Conservation (phyloP, 2,329 filamentous ascomycete species). For the Ophiostoma sp. region DNA sequence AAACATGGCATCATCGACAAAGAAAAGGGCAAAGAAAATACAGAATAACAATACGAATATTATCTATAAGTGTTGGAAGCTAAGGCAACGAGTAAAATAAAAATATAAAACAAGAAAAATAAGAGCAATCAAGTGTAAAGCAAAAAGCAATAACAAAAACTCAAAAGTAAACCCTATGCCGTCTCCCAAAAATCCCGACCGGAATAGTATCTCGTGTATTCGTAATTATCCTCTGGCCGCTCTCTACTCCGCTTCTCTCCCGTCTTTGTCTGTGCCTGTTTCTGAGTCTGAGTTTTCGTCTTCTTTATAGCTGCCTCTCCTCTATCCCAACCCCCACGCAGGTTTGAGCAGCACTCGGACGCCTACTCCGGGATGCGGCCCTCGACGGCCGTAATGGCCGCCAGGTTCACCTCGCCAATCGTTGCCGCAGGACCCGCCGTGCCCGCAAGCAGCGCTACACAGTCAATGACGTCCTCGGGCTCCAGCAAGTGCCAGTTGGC, state of each 20-base stretch:
- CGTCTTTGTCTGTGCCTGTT: not conserved
- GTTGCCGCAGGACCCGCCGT: conserved; percentile 38
- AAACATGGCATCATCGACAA: not conserved
- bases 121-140: not conserved
- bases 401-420: conserved; percentile 57
- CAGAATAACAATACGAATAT: not conserved
- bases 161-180: not conserved
- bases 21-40: not conserved
- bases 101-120: not conserved
- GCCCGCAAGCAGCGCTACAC: conserved; percentile 56
- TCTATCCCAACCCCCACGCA: not conserved
- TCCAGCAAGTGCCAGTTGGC: conserved; percentile 89
- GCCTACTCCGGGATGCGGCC: conserved; percentile 47
- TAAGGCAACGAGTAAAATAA: not conserved
- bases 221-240: not conserved
- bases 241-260: not conserved
- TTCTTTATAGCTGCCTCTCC: not conserved
- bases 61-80: conserved; percentile 9
- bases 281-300: not conserved
- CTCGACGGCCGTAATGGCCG: conserved; percentile 54
- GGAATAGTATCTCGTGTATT: conserved; percentile 20
- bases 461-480: conserved; percentile 81
- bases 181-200: conserved; percentile 15
- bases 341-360: not conserved
- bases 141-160: not conserved